Conservation (phyloP, 768 basidiomycete genomes). For the Suillus clintonianus region DNA sequence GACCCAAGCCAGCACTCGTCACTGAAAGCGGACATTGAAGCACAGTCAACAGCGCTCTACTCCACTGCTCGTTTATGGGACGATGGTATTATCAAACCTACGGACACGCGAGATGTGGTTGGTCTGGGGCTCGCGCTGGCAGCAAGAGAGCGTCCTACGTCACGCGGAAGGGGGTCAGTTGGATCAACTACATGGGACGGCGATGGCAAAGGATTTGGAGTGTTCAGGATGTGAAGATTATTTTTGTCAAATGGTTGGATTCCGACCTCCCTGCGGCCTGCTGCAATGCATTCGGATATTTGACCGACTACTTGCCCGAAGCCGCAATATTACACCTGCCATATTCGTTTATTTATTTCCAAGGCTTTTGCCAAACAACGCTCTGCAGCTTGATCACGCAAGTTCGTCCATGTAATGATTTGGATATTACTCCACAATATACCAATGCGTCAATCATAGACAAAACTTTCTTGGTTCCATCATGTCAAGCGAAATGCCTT, state of each 20-base stretch:
- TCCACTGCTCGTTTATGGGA: slow-evolving; percentile 95
- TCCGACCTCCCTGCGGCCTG: not conserved
- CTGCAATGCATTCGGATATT: not conserved
- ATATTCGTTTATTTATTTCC: slow-evolving; percentile 28
- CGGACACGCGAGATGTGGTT: slow-evolving; percentile 85
- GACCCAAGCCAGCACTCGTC: slow-evolving; percentile 78
- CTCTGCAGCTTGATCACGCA: not conserved
- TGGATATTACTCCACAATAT: not conserved
- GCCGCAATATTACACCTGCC: slow-evolving; percentile 5
- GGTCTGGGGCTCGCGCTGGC: slow-evolving; percentile 88
- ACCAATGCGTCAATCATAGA: not conserved
- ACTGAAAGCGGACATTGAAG: slow-evolving; percentile 81
- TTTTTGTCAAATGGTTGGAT: not conserved
- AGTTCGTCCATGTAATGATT: not conserved
- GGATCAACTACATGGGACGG: slow-evolving; percentile 70
- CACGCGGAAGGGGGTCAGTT: slow-evolving; percentile 6
- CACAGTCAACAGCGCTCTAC: slow-evolving; percentile 84
- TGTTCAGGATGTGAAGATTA: slow-evolving; percentile 78
- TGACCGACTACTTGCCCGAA: not conserved
- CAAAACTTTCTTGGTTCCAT: not conserved
- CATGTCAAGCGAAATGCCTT: slow-evolving; percentile 21
- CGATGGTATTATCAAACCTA: slow-evolving; percentile 87
- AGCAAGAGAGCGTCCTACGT: slow-evolving; percentile 41
- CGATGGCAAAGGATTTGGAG: slow-evolving; percentile 73
- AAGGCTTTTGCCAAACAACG: slow-evolving; percentile 24